Conservation (phyloP, 2,329 filamentous ascomycete species). For the Intubia oerlemansii region DNA sequence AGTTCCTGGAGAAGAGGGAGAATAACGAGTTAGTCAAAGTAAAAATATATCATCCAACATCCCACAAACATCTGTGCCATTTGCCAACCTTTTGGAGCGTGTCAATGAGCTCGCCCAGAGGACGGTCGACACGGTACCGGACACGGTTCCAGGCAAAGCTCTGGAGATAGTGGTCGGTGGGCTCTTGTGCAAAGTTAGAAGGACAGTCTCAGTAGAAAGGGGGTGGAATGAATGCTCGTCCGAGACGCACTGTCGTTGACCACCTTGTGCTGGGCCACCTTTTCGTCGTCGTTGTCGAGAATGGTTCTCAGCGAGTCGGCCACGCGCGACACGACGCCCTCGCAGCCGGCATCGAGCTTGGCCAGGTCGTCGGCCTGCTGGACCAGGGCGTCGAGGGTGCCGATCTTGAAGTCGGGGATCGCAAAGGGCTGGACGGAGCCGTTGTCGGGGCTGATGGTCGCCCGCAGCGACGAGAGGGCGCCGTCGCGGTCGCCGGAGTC, state of each 20-base stretch:
- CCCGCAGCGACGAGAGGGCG: conserved; percentile 53
- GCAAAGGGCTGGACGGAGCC: conserved; percentile 57
- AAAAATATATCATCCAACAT: no score
- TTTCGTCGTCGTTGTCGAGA: conserved; percentile 65
- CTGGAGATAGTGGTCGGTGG: conserved; percentile 82
- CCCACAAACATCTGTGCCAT: not conserved
- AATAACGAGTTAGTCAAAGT: no score
- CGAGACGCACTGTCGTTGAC: conserved; percentile 71
- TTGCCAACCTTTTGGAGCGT: conserved; percentile 63
- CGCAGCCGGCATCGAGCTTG: conserved; percentile 65
- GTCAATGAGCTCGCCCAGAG: conserved; percentile 70
- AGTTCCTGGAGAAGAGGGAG: conserved; percentile 73
- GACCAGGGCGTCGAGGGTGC: conserved; percentile 81
- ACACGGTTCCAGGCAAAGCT: conserved; percentile 94
- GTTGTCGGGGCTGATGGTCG: conserved; percentile 52
- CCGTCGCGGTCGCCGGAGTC: conserved; percentile 63
- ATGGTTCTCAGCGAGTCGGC: conserved; percentile 66
- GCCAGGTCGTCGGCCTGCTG: conserved; percentile 89
- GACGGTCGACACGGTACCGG: conserved; percentile 85
- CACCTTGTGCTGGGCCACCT: conserved; percentile 68
- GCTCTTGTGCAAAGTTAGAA: conserved; percentile 46
- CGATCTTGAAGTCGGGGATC: conserved; percentile 93
- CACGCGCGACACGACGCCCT: conserved; percentile 71
- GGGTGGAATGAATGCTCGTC: no score
- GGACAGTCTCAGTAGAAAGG: no score